These are phyloP conservation scores for Suillus ampliporus DNA, from an alignment of 768 basidiomycete species.

Conservation along the genomic window DNA sequence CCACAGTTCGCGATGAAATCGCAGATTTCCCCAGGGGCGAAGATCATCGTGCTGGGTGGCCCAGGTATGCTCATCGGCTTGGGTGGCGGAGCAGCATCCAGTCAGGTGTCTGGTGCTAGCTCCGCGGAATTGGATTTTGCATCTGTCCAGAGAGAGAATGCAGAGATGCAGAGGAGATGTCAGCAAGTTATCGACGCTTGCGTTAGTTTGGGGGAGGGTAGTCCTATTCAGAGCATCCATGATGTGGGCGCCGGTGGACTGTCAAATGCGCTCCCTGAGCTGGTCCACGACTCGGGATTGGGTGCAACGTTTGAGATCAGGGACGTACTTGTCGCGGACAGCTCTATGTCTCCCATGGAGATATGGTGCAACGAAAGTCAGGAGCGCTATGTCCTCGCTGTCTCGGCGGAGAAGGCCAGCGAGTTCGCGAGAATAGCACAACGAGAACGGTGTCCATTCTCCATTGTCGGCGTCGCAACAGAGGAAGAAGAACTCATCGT, in stretches of 20 bases:
- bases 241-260: slow-evolving; percentile 98
- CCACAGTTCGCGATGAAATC: slow-evolving; percentile 82
- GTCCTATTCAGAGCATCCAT: slow-evolving; percentile 94
- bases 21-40: slow-evolving; percentile 78
- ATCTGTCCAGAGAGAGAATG: slow-evolving; percentile 96
- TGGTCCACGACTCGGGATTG: slow-evolving; percentile 94
- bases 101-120: slow-evolving; percentile 88
- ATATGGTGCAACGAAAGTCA: slow-evolving; percentile 99
- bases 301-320: slow-evolving; percentile 94
- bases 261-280: slow-evolving; percentile 94
- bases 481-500: slow-evolving; percentile 83
- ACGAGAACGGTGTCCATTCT: slow-evolving; percentile 93
- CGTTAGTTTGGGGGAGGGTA: slow-evolving; percentile 58
- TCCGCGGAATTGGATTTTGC: slow-evolving; percentile 96
- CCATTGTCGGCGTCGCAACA: slow-evolving; percentile 89
- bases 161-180: slow-evolving; percentile 96
- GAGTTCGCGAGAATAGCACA: slow-evolving; percentile 78
- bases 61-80: slow-evolving; percentile 96
- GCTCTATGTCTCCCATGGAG: slow-evolving; percentile 98
- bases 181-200: slow-evolving; percentile 98
- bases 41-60: slow-evolving; percentile 91
- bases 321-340: slow-evolving; percentile 90
- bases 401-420: slow-evolving; percentile 64
- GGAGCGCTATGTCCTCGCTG: slow-evolving; percentile 95
- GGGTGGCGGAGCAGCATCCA: slow-evolving; percentile 95